phyloP scores from a whole-genome alignment of 164 flowering plant genomes.

The Berberis vulgaris region DNA sequence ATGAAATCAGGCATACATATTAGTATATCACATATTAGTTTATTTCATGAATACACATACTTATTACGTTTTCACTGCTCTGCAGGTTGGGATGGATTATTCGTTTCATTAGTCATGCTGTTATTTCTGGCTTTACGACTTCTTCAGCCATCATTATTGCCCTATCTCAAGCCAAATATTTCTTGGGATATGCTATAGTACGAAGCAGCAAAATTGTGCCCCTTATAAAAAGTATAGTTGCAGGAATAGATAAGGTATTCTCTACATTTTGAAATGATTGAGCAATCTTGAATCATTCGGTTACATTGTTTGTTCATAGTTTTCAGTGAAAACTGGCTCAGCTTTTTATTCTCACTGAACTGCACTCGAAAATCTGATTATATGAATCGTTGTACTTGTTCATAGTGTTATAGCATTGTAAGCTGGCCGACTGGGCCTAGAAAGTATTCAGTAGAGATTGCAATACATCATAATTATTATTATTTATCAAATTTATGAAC shows the following conservation, averaged over 20 bases:
- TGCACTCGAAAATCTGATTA: no score
- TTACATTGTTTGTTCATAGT: no score
- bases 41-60: background rate
- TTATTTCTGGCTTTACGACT: constrained; percentile 95
- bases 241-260: constrained; percentile 63
- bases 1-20: no score
- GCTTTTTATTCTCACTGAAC: no score
- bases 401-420: no score
- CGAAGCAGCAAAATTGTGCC: constrained; percentile 88
- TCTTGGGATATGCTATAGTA: constrained; percentile 73
- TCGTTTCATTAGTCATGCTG: constrained; percentile 94
- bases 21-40: background rate
- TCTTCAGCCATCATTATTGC: constrained; percentile 93
- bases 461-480: no score
- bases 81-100: constrained; percentile 92
- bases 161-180: constrained; percentile 90
- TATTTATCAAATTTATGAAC: no score
- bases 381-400: no score
- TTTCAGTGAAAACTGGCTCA: no score
- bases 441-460: no score
- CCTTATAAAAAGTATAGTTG: constrained; percentile 61
- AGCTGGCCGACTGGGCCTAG: no score
- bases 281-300: no score
- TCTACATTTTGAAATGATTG: constrained; percentile 2
- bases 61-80: background rate